Evolutionary conservation across 371 early-diverging fungal species (phyloP).

Genomic region (Saksenaea oblongispora): DNA sequence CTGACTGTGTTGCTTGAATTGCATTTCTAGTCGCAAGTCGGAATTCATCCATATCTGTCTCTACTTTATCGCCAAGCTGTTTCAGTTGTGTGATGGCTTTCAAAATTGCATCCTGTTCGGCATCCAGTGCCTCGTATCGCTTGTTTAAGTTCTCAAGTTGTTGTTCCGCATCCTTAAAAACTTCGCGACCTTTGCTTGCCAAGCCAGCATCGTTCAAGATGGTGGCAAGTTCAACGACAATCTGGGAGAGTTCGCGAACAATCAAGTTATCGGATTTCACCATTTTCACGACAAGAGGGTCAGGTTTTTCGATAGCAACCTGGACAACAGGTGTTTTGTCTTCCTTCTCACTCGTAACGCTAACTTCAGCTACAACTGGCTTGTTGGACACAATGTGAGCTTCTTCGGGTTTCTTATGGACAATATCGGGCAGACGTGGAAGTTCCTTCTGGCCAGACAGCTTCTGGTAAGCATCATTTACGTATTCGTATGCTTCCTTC

Average conservation of each 20-base stretch:
- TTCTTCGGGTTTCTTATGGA: slow-evolving; percentile 6
- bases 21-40: slow-evolving; percentile 14
- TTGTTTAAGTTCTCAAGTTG: slow-evolving; percentile 22
- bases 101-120: slow-evolving; percentile 21
- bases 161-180: slow-evolving; percentile 26
- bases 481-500: slow-evolving; percentile 24
- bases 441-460: slow-evolving; percentile 22
- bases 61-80: slow-evolving; percentile 17
- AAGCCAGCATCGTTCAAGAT: slow-evolving; percentile 37
- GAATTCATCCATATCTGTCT: slow-evolving; percentile 18
- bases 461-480: slow-evolving; percentile 24
- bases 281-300: slow-evolving; percentile 19
- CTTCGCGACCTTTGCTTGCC: slow-evolving; percentile 25
- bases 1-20: slow-evolving; percentile 18
- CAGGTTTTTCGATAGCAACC: slow-evolving; percentile 19
- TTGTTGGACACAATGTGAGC: neutral
- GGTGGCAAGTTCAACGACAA: slow-evolving; percentile 25
- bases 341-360: slow-evolving; percentile 8
- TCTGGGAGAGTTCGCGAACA: slow-evolving; percentile 23
- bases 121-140: slow-evolving; percentile 16
- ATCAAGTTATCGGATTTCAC: slow-evolving; percentile 21
- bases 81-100: slow-evolving; percentile 21
- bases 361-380: slow-evolving; percentile 5
- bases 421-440: neutral
- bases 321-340: slow-evolving; percentile 8